These are phyloP conservation scores for Herpetospermum pedunculosum DNA, from an alignment of 306 rosid species.

Conservation along the genomic window DNA sequence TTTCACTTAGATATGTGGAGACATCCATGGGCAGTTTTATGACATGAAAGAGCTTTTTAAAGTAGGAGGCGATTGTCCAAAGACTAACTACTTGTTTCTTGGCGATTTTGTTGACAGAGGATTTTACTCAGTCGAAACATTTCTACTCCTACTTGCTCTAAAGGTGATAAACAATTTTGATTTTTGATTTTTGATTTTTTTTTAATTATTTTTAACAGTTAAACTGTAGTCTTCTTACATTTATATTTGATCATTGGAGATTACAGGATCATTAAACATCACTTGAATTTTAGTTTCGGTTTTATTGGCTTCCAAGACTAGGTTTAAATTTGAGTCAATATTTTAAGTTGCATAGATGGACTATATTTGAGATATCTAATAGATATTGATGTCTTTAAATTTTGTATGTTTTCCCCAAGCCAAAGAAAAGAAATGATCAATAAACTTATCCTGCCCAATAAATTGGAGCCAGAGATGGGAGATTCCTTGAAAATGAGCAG, in stretches of 20 bases:
- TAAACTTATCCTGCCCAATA: background rate
- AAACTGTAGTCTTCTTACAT: background rate
- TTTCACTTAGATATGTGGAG: conserved; percentile 74
- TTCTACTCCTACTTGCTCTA: conserved; percentile 85
- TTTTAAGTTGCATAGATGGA: background rate
- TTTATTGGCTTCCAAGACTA: background rate
- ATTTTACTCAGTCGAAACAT: conserved; percentile 84
- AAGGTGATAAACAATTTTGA: conserved; percentile 42
- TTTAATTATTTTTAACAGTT: background rate
- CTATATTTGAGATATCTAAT: background rate
- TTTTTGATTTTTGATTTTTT: background rate
- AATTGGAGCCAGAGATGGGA: background rate
- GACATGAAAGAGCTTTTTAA: conserved; percentile 99
- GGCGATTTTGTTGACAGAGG: conserved; percentile 99
- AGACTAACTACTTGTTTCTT: conserved; percentile 90
- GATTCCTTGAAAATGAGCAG: background rate
- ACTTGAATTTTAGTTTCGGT: background rate
- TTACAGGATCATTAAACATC: background rate
- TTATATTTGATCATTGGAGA: background rate
- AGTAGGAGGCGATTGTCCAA: conserved; percentile 98
- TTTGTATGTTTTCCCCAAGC: background rate
- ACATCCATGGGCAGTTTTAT: conserved; percentile 96
- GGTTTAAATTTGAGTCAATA: background rate
- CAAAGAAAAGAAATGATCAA: background rate
- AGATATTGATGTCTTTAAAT: background rate